Base-by-base conservation (phyloP, 176 grass and related monocot species). In the Carex myosuroides region DNA sequence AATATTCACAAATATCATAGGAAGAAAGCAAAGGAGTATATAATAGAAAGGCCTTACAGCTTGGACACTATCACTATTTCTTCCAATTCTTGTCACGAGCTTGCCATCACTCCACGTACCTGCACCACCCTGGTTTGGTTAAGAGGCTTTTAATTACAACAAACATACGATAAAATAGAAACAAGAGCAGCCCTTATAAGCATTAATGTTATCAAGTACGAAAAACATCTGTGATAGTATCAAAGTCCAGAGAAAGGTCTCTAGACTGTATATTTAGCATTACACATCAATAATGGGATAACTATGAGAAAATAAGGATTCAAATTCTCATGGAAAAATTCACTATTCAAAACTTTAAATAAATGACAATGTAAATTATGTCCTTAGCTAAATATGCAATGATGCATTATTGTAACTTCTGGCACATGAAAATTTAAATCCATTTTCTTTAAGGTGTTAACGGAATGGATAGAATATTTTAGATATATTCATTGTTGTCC, bases 41-140 rank as follows among this genome's bases (percentile, higher is more conserved):
- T 39, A 71, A 65, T 70, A 84, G 54, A 84, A 80, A 83, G 82
- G 89, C 88, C 95, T 91, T 76, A 98, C 95, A 89, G 95, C 95
- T 84, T 98, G 92, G 83, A 98, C 95, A 89, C 84, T 89, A 32
- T 91, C 88, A 68, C 92, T 95, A 81, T 98, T 98, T 92, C 86
- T 94, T 82, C 95, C 95, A 60, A 98, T 98, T 89, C 92, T 90
- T 57, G 95, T 98, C 83, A 98, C 93, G 44, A 98, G 95, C 82
- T 98, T 98, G 50, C 95, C 95, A 83, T 98, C 95, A 85, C 95
- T 98, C 95, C 95, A 98, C 81, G 95, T 98, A 98, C 95, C 95
- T 98, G 95, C 95, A 98, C 95, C 95, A 93, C 95, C 95, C 95
- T 98, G 92, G 72, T 97, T 86, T 84, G 87, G 89, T 74, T 97